Base-by-base conservation (phyloP, 2,329 filamentous ascomycete species). In the Trichoderma sp. region DNA sequence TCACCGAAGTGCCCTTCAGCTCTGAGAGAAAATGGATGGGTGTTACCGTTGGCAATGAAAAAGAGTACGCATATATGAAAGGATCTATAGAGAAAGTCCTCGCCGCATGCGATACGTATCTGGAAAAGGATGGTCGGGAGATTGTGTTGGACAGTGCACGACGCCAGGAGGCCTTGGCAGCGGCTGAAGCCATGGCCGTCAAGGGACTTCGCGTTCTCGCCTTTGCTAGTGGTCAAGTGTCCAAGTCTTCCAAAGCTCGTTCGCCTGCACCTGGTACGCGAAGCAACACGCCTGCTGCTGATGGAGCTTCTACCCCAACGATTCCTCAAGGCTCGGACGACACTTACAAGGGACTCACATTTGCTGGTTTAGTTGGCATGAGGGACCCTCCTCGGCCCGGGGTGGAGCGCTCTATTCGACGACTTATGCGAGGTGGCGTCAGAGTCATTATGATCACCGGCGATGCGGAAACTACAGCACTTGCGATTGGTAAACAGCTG, bases 1-100 rank as follows among this genome's bases (percentile, higher is more conserved):
- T 91, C 37, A 89, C 89, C 54, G 96, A 99, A 79, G 94, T 93
- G 0, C 94, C 96, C 0, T 99, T 99, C 80, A 98, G 95, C 77
- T 99, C 96, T 1, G 94, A 97, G 77, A 88, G 95, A 68, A 99
- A 99, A 80, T 99, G 95, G 95, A 99, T 99, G 96, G 96, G 96
- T 39, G 94, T 97, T 32, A 91, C 94, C 2, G 92, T 97, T 73
- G 89, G 89, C 54, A 82, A 83, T 66, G 89, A 91, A 46, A 89
- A 89, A 70, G 92, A 97, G 75, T 90, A 93, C 72, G 94, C 93
- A 0, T 99, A 98, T 78, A 92, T 98, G 82, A 99, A 99, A 78
- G 96, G 96, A 37, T 93, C 96, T 39, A 85, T 98, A 51, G 96
- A 99, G 79, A 91, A 90, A 78, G 87, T 99, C 26, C 82, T 99